A percentile compares a stretch with the other conserved stretches of the same genome.
phyloP scores from a whole-genome alignment of 2,329 filamentous ascomycete species.

The Ophiostoma novo-ulmi region DNA sequence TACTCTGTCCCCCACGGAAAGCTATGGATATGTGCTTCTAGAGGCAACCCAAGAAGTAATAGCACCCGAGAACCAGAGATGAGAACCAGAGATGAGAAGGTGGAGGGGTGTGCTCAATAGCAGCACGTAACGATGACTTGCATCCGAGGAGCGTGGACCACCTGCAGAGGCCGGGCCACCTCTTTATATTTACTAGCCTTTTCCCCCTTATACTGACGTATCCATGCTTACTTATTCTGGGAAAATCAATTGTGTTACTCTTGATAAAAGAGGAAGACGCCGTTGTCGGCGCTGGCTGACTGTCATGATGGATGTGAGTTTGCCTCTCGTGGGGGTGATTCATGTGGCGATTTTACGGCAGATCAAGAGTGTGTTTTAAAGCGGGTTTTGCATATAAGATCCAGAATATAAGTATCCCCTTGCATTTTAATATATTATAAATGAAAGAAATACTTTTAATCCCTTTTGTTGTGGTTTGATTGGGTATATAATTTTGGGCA shows the following conservation, averaged over 20 bases:
- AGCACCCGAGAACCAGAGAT: background rate
- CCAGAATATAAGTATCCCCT: background rate
- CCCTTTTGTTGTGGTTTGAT: too few species aligned
- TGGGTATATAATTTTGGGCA: too few species aligned
- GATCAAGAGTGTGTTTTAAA: background rate
- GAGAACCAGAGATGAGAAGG: background rate
- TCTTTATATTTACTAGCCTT: background rate
- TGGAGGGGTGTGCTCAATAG: conserved; percentile 5
- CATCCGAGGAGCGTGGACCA: background rate
- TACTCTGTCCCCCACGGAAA: background rate
- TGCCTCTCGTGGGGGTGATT: conserved; percentile 3
- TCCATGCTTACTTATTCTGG: background rate
- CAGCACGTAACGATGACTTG: background rate
- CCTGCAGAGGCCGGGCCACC: background rate
- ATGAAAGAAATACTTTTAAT: too few species aligned
- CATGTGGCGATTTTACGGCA: background rate
- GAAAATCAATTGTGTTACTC: background rate
- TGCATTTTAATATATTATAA: too few species aligned
- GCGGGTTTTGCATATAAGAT: background rate
- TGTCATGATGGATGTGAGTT: background rate
- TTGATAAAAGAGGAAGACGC: background rate
- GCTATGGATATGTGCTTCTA: background rate
- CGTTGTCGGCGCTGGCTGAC: background rate
- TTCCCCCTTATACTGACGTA: background rate
- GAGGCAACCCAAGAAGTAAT: background rate